Evolutionary conservation across 139 green algal genomes (phyloP).

Genomic region (Chlorella sp.): DNA sequence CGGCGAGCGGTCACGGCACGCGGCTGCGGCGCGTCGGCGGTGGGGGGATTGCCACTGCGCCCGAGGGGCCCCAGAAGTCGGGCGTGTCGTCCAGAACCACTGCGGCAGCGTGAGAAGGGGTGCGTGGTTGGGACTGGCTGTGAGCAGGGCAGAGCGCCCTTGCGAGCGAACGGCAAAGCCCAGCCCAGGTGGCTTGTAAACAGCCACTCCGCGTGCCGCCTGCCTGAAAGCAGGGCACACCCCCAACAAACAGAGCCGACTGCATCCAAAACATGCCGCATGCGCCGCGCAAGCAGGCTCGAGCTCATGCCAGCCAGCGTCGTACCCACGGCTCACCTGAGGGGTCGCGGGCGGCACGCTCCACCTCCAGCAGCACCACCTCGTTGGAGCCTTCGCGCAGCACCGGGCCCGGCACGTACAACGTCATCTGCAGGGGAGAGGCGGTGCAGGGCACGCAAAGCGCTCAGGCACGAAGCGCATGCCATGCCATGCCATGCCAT

Average conservation of each 20-base stretch:
- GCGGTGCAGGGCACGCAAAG: too few species aligned
- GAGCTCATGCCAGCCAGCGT: background rate
- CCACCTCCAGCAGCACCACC: constrained; percentile 56
- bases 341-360: background rate
- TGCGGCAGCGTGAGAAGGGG: background rate
- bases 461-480: too few species aligned
- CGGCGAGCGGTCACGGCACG: background rate
- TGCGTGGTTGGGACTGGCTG: background rate
- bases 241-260: too few species aligned
- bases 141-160: background rate
- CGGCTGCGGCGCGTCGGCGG: background rate
- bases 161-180: too few species aligned
- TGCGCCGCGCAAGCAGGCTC: too few species aligned
- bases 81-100: constrained; percentile 3
- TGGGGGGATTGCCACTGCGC: background rate
- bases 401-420: constrained; percentile 54
- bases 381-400: constrained; percentile 51
- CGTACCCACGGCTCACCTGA: background rate
- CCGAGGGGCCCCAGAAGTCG: constrained; percentile 9
- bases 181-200: too few species aligned
- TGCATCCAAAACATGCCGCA: too few species aligned
- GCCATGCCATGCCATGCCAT: too few species aligned
- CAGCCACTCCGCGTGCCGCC: background rate
- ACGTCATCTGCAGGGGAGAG: constrained; percentile 58
- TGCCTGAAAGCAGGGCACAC: background rate